Conservation (phyloP, 805 yeast species). For the Lipomyces oligophaga region DNA sequence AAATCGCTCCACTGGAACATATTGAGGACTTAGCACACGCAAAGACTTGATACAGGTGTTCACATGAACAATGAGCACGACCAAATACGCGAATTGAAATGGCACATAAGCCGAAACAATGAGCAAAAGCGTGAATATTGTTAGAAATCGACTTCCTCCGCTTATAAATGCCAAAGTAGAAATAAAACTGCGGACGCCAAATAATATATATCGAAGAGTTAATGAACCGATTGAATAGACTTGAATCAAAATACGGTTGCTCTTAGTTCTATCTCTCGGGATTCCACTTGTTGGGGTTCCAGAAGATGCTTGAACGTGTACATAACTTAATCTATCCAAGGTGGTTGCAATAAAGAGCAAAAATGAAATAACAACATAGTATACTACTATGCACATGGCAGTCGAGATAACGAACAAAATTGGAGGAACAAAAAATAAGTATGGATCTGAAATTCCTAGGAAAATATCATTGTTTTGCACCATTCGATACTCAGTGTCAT, state of each 20-base stretch:
- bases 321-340: conserved; percentile 5
- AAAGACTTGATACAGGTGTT: conserved; percentile 43
- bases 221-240: no score
- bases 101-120: conserved; percentile 65
- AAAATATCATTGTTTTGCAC: conserved; percentile 50
- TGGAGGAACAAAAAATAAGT: conserved; percentile 57
- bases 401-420: conserved; percentile 49
- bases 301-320: conserved; percentile 3
- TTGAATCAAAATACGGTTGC: neutral
- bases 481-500: conserved; percentile 34
- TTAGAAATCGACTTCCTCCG: conserved; percentile 21
- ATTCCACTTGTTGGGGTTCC: neutral
- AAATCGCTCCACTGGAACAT: conserved; percentile 7
- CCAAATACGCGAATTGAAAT: conserved; percentile 70
- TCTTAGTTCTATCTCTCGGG: neutral
- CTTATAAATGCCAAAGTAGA: conserved; percentile 6
- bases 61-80: conserved; percentile 57
- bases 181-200: neutral
- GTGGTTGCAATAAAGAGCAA: conserved; percentile 13
- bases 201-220: no score
- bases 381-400: conserved; percentile 40
- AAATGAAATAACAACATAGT: conserved; percentile 4
- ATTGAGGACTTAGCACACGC: conserved; percentile 6
- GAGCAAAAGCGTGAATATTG: conserved; percentile 37
- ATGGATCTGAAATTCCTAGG: conserved; percentile 60